phyloP scores from a whole-genome alignment of 371 early-diverging fungal species.

The Chytridium lagenaria region DNA sequence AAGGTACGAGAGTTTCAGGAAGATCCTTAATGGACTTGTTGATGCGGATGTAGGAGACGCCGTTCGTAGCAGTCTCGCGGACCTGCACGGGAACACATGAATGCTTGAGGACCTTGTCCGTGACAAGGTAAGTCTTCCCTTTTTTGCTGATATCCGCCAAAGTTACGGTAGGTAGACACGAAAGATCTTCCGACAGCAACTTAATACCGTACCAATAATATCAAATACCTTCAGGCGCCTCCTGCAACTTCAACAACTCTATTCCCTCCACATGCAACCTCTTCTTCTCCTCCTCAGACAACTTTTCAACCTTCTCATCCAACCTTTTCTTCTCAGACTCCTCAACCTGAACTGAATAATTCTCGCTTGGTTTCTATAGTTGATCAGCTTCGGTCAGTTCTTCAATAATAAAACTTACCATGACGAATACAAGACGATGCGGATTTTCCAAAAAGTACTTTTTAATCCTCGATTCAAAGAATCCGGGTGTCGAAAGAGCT shows the following conservation, averaged over 20 bases:
- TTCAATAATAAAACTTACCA: constrained; percentile 55
- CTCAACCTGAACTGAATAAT: constrained; percentile 64
- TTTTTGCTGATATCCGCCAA: constrained; percentile 74
- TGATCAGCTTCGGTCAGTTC: not conserved
- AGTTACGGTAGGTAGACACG: constrained; percentile 81
- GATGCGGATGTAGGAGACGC: constrained; percentile 85
- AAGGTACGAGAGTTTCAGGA: constrained; percentile 70
- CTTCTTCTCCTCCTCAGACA: constrained; percentile 67
- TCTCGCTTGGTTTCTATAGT: constrained; percentile 64
- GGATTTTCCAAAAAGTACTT: constrained; percentile 79
- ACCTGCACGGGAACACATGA: constrained; percentile 69
- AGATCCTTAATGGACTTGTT: constrained; percentile 70
- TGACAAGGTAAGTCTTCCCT: constrained; percentile 66
- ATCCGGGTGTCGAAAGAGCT: constrained; percentile 67
- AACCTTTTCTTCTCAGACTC: constrained; percentile 72
- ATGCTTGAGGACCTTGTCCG: not conserved
- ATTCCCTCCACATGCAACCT: constrained; percentile 67
- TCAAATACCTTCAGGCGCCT: constrained; percentile 71
- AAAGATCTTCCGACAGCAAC: too few relatives aligned
- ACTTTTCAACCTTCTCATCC: constrained; percentile 57
- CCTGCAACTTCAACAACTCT: constrained; percentile 72
- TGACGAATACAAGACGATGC: constrained; percentile 78
- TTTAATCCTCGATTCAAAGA: constrained; percentile 73
- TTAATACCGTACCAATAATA: too few relatives aligned
- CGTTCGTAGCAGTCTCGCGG: constrained; percentile 87